Base-by-base conservation (phyloP, 441 rosid species). In the Flueggea neowawraea region DNA sequence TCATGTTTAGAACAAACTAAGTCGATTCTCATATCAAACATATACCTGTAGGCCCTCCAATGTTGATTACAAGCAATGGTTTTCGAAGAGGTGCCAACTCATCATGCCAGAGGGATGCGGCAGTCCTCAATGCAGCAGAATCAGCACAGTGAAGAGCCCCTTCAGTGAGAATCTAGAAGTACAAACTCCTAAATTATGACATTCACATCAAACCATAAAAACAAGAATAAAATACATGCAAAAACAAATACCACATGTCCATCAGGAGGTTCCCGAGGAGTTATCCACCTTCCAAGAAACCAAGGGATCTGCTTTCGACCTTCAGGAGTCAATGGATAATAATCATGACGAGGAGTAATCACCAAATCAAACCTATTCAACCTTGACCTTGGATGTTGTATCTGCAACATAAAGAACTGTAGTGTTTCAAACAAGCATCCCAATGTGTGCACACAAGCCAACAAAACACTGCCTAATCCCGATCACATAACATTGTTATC, bases 331-430 rank as follows among this genome's bases (percentile, higher is more conserved):
- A 85, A 67, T 57, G 92, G 94, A 79, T 89, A 94, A 73, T 80
- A 94, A 78, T 94, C 95, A 54, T 91, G 99, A 58, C 67, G 78
- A 66, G 97, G 99, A 43, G 99, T 80, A 54, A 91, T 82, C 60
- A 94, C 90, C 91, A 90, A 70, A 77, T 94, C 99, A 82, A 94
- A 94, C 78, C 90, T 86, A 72, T 82, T 75, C 74, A 91, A 60
- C 9, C 67, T 82, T 50, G 84, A 61, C 79, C 97, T 82, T 28
- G 99, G 99, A 80, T 89, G 97, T 77, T 94, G 94, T 75, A 94
- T 83, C 99, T 94, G 77, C 52, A 69, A 47, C 7, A 36, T 1
- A 36, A 36, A 36, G 28, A 22, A 22, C 28, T 1, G 7, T 36
- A 36, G 41, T 36, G 41, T 36, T 36, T 36, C 41, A 36, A 36